Percentiles rank a stretch among this genome's conserved stretches.
Evolutionary conservation across 2,329 filamentous ascomycete genomes (phyloP).

Genomic region (Neocucurbitaria cava): DNA sequence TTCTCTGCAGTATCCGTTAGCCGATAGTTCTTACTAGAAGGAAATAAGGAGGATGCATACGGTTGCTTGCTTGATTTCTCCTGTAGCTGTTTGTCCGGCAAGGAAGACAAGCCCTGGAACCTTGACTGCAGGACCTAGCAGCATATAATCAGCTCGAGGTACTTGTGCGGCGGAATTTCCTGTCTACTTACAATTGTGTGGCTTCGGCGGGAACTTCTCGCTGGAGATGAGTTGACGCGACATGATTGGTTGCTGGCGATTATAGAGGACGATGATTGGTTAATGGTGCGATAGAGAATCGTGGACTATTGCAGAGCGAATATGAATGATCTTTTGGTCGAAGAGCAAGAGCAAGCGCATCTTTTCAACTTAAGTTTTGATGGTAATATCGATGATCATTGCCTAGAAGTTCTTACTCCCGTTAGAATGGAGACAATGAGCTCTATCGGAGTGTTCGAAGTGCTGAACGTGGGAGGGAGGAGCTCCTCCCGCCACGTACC

Average conservation of each 20-base stretch:
- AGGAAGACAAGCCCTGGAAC: slow-evolving; percentile 33
- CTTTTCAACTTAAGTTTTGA: slow-evolving; percentile 2
- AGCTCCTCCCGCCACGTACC: slow-evolving; percentile 14
- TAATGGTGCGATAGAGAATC: not conserved
- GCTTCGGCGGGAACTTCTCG: slow-evolving; percentile 33
- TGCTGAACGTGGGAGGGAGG: slow-evolving; percentile 4
- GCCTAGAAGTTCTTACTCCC: not conserved
- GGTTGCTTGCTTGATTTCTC: slow-evolving; percentile 33
- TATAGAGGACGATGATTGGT: not conserved
- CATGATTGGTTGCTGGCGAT: slow-evolving; percentile 14
- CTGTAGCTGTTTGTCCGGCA: slow-evolving; percentile 32
- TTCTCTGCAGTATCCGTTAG: slow-evolving; percentile 11
- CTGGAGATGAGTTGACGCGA: slow-evolving; percentile 32
- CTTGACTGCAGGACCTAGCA: slow-evolving; percentile 23
- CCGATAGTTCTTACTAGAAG: not conserved
- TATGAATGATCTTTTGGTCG: not conserved
- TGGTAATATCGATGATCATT: not conserved
- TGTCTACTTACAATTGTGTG: slow-evolving; percentile 25
- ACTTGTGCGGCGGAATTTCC: not conserved
- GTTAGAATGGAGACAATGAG: not conserved
- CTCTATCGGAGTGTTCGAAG: not conserved
- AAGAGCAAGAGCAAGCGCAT: not conserved
- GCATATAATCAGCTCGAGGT: not conserved
- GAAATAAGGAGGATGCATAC: slow-evolving; percentile 9
- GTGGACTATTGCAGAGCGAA: not conserved